Conservation (phyloP, 805 yeast species). For the Candida wancherniae region DNA sequence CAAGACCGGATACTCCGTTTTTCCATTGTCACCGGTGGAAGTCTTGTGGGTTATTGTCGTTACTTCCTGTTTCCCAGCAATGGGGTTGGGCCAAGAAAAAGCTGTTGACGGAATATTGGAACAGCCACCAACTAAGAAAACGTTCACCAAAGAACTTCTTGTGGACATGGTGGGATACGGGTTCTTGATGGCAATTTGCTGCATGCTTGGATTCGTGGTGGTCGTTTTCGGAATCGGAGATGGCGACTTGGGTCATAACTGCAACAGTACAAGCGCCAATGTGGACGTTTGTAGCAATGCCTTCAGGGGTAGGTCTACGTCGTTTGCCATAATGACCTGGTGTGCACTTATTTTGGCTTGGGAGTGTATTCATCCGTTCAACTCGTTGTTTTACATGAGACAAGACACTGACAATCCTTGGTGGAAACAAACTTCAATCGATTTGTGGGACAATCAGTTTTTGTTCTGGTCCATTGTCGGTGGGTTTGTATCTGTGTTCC, state of each 20-base stretch:
- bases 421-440: conserved; percentile 33
- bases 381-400: conserved; percentile 34
- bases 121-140: conserved; percentile 32
- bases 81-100: conserved; percentile 30
- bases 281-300: conserved; percentile 26
- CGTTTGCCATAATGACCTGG: conserved; percentile 39
- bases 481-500: conserved; percentile 34
- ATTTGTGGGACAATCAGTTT: conserved; percentile 34
- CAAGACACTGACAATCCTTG: conserved; percentile 33
- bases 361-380: conserved; percentile 36
- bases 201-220: conserved; percentile 33
- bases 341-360: conserved; percentile 38
- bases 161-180: conserved; percentile 40
- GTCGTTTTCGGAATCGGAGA: conserved; percentile 37
- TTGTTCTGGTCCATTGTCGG: conserved; percentile 36
- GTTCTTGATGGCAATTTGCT: conserved; percentile 38
- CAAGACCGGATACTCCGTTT: conserved; percentile 60
- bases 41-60: conserved; percentile 21
- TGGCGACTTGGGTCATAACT: conserved; percentile 34
- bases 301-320: conserved; percentile 34
- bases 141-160: conserved; percentile 39
- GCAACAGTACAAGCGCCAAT: conserved; percentile 24
- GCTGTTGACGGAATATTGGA: conserved; percentile 37
- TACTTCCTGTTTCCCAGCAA: conserved; percentile 20
- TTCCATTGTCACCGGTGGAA: conserved; percentile 55